A percentile compares a stretch with the other conserved stretches of the same genome.
Conservation (phyloP, 2,329 filamentous ascomycete genomes). For the Cladobotryum mycophilum region DNA sequence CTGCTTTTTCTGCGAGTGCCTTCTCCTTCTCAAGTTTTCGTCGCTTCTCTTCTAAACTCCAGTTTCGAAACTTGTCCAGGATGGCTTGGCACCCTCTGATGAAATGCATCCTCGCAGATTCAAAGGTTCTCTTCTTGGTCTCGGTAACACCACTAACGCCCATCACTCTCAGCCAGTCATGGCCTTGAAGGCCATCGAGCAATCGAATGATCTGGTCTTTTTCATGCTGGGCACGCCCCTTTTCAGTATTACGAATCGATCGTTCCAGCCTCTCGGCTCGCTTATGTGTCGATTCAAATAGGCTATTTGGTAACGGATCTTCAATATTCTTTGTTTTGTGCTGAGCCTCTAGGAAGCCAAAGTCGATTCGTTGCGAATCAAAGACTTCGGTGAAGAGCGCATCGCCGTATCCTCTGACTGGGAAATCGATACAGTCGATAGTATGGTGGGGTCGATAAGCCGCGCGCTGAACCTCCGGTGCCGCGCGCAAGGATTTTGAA, state of each 20-base stretch:
- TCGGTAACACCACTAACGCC: slow-evolving; percentile 83
- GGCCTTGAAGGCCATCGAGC: slow-evolving; percentile 78
- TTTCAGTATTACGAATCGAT: slow-evolving; percentile 58
- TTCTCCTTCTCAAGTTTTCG: slow-evolving; percentile 71
- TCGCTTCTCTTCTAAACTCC: slow-evolving; percentile 85
- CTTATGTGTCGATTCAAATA: slow-evolving; percentile 50
- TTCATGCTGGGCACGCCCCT: slow-evolving; percentile 59
- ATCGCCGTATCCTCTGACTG: slow-evolving; percentile 50
- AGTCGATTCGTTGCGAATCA: slow-evolving; percentile 51
- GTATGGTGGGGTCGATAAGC: slow-evolving; percentile 22
- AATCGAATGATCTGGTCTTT: slow-evolving; percentile 58
- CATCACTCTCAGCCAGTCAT: slow-evolving; percentile 90
- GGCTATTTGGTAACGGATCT: slow-evolving; percentile 51
- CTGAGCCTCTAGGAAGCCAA: slow-evolving; percentile 45
- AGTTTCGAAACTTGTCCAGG: slow-evolving; percentile 78
- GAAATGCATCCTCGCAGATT: slow-evolving; percentile 79
- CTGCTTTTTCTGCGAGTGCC: slow-evolving; percentile 26
- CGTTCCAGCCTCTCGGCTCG: slow-evolving; percentile 55
- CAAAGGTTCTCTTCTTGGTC: slow-evolving; percentile 76
- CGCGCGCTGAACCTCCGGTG: slow-evolving; percentile 20
- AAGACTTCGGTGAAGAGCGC: slow-evolving; percentile 50
- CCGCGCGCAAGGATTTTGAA: slow-evolving; percentile 30
- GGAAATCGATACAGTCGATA: slow-evolving; percentile 20
- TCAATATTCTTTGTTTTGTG: slow-evolving; percentile 36
- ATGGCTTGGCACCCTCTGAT: slow-evolving; percentile 75